phyloP scores from a whole-genome alignment of 1,139 yeast species.

The Scheffersomyces quercinus region DNA sequence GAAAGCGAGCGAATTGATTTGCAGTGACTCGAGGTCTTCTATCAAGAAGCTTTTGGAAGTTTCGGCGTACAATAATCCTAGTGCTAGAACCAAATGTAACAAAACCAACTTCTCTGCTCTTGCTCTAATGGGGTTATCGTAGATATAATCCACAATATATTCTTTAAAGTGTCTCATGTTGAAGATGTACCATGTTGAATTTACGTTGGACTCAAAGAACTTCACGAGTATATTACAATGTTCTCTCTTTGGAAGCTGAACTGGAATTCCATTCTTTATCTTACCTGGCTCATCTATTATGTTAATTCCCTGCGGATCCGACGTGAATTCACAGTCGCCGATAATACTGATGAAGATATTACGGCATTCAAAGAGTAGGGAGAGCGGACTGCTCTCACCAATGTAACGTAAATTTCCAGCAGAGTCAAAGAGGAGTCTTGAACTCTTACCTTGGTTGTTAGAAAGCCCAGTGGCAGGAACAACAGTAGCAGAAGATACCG shows the following conservation, averaged over 20 bases:
- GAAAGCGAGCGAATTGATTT: conserved; percentile 14
- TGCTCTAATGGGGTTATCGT: conserved; percentile 9
- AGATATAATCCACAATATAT: conserved; percentile 14
- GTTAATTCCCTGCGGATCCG: conserved; percentile 16
- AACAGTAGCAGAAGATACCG: too few species aligned
- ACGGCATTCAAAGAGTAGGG: conserved; percentile 25
- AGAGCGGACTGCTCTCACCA: conserved; percentile 29
- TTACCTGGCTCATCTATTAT: conserved; percentile 18
- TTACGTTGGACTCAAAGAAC: conserved; percentile 19
- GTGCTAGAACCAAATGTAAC: conserved; percentile 39
- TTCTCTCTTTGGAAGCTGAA: conserved; percentile 15
- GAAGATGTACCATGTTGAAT: conserved; percentile 24
- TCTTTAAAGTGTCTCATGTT: conserved; percentile 26
- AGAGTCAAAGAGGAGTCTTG: conserved; percentile 20
- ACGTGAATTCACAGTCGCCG: conserved; percentile 14
- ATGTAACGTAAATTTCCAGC: conserved; percentile 24
- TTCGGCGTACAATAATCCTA: conserved; percentile 37
- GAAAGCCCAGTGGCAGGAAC: conserved; percentile 7
- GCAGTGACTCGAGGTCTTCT: conserved; percentile 12
- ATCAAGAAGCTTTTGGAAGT: conserved; percentile 17
- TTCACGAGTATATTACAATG: conserved; percentile 12
- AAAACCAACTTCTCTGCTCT: conserved; percentile 13
- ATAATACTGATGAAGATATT: conserved; percentile 19
- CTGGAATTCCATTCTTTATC: conserved; percentile 9
- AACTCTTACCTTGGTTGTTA: conserved; percentile 17